Evolutionary conservation across 768 basidiomycete species (phyloP).

Genomic region (Mycena venus): DNA sequence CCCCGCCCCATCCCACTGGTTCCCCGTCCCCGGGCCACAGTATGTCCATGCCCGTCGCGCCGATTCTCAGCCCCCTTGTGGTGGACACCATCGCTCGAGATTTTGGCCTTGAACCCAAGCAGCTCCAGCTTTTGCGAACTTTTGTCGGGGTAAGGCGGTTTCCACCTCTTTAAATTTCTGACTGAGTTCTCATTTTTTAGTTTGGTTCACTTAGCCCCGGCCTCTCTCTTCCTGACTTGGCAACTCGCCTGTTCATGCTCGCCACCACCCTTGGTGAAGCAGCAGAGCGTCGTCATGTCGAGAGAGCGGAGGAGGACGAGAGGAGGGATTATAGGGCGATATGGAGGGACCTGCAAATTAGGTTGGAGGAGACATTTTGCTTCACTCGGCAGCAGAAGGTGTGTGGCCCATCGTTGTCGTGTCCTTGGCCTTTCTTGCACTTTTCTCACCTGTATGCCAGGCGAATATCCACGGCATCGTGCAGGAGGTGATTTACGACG

Average conservation of each 20-base stretch:
- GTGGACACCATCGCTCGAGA: background rate
- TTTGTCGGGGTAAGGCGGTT: background rate
- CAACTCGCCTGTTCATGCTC: background rate
- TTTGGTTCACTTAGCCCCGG: background rate
- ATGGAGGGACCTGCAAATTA: background rate
- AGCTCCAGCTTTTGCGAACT: background rate
- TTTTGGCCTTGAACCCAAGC: background rate
- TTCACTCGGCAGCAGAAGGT: conserved; percentile 2
- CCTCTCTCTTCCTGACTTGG: background rate
- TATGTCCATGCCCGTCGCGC: background rate
- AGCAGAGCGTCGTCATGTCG: background rate
- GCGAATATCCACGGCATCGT: conserved; percentile 3
- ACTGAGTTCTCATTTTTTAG: background rate
- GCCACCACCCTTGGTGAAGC: background rate
- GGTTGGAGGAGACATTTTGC: background rate
- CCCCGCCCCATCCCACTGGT: background rate
- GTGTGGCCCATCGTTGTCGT: background rate
- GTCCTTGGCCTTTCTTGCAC: background rate
- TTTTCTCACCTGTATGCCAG: background rate
- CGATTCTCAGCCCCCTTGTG: background rate
- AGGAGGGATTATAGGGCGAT: background rate
- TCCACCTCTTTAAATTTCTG: background rate
- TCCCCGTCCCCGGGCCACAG: background rate
- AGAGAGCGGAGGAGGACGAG: background rate
- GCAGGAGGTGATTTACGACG: background rate